Conservation (phyloP, 2,329 filamentous ascomycete species). For the Cercospora sp. region DNA sequence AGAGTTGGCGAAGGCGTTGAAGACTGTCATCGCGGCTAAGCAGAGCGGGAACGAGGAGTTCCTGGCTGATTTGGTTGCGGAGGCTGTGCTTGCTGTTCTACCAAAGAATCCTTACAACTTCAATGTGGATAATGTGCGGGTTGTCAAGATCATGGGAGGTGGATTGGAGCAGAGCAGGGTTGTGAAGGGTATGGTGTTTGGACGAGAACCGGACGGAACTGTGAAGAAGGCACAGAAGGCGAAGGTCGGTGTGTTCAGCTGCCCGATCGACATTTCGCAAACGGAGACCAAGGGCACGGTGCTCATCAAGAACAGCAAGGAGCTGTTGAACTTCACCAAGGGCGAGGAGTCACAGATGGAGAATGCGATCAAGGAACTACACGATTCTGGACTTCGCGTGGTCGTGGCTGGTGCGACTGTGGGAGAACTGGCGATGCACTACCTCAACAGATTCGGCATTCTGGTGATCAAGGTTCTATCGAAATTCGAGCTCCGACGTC, state of each 20-base stretch:
- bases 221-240: slow-evolving; percentile 90
- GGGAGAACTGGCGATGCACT: slow-evolving; percentile 93
- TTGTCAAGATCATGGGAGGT: slow-evolving; percentile 99
- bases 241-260: slow-evolving; percentile 96
- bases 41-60: slow-evolving; percentile 91
- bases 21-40: slow-evolving; percentile 94
- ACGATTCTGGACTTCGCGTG: slow-evolving; percentile 90
- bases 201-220: slow-evolving; percentile 83
- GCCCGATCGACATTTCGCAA: slow-evolving; percentile 90
- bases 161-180: slow-evolving; percentile 91
- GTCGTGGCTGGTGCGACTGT: slow-evolving; percentile 91
- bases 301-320: slow-evolving; percentile 91
- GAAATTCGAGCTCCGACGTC: slow-evolving; percentile 92
- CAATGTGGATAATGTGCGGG: slow-evolving; percentile 98
- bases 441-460: slow-evolving; percentile 95
- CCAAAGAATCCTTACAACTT: slow-evolving; percentile 95
- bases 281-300: slow-evolving; percentile 99
- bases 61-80: slow-evolving; percentile 81
- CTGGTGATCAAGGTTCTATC: slow-evolving; percentile 94
- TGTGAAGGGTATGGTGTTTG: slow-evolving; percentile 97
- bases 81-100: slow-evolving; percentile 79
- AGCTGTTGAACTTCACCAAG: slow-evolving; percentile 98
- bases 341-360: slow-evolving; percentile 94
- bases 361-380: slow-evolving; percentile 86
- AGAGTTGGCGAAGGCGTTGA: slow-evolving; percentile 91